Conservation (phyloP, 2,329 filamentous ascomycete species). For the Neonectria sp. region DNA sequence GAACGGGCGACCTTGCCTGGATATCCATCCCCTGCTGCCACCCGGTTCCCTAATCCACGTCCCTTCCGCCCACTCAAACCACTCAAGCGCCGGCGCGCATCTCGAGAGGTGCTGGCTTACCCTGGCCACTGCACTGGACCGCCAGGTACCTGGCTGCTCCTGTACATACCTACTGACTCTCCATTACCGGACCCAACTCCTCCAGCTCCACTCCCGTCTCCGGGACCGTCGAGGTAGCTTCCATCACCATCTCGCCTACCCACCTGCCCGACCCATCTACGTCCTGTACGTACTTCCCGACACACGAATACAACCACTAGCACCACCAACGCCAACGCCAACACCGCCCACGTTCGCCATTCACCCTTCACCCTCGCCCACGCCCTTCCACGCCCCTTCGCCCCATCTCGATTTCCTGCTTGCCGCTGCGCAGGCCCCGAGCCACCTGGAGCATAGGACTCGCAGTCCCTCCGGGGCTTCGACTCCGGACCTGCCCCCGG, state of each 20-base stretch:
- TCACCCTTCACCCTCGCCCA: constrained; percentile 23
- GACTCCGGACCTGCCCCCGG: constrained; percentile 46
- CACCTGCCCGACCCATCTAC: constrained; percentile 21
- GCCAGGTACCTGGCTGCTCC: constrained; percentile 9
- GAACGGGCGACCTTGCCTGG: constrained; percentile 13
- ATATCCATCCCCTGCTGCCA: constrained; percentile 22
- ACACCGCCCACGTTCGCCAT: constrained; percentile 18
- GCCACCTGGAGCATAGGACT: constrained; percentile 45
- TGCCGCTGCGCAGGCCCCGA: constrained; percentile 41
- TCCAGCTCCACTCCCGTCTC: constrained; percentile 21
- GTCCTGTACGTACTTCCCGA: constrained; percentile 18
- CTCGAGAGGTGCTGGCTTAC: background rate
- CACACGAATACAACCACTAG: background rate
- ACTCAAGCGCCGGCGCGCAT: constrained; percentile 18
- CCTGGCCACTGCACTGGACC: constrained; percentile 11
- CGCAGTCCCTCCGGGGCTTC: constrained; percentile 47
- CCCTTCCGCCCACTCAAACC: constrained; percentile 16
- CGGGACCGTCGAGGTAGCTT: constrained; percentile 20
- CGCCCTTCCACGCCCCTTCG: constrained; percentile 32
- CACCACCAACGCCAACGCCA: constrained; percentile 18
- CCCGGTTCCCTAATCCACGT: constrained; percentile 15
- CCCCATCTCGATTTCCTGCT: constrained; percentile 50
- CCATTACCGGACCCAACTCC: constrained; percentile 7
- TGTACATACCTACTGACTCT: constrained; percentile 2
- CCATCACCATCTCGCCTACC: constrained; percentile 20